phyloP scores from a whole-genome alignment of 1,139 yeast genomes.

The Candida albicans region DNA sequence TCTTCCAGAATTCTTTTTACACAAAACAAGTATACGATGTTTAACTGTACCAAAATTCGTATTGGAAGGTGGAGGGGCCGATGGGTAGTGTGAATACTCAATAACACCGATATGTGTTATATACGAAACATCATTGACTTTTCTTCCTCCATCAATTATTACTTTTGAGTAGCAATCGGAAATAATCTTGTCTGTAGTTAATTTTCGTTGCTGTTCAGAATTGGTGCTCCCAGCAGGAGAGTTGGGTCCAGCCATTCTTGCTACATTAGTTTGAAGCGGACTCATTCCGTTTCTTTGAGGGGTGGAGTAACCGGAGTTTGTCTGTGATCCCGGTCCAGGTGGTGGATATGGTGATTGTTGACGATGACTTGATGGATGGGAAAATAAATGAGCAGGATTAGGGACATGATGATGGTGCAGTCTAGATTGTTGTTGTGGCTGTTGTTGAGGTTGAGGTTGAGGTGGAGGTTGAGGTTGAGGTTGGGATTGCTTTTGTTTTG shows the following conservation, averaged over 20 bases:
- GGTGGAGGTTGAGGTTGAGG: conserved; percentile 1
- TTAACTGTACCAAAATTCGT: conserved; percentile 37
- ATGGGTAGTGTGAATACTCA: conserved; percentile 42
- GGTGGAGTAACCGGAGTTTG: conserved; percentile 1
- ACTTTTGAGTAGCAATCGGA: conserved; percentile 44
- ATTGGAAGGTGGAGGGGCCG: conserved; percentile 40
- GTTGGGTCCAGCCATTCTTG: conserved; percentile 6
- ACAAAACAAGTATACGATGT: conserved; percentile 41
- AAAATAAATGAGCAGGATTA: not conserved
- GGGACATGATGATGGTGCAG: conserved; percentile 2
- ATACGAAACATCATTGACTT: conserved; percentile 35
- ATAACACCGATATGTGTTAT: conserved; percentile 39
- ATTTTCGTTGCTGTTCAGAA: conserved; percentile 17
- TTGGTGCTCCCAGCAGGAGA: conserved; percentile 11
- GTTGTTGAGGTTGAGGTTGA: conserved; percentile 3
- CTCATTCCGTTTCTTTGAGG: not conserved
- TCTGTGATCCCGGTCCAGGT: not conserved
- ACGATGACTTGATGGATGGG: not conserved
- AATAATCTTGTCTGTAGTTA: conserved; percentile 33
- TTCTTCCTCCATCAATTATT: conserved; percentile 29
- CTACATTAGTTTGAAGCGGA: not conserved
- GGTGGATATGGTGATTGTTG: conserved; percentile 1
- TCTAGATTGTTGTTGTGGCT: conserved; percentile 1
- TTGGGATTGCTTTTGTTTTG: conserved; percentile 1
- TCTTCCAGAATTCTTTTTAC: conserved; percentile 53